These are phyloP conservation scores for Phanerochaete carnosa DNA, from an alignment of 768 basidiomycete genomes.

Conservation along the genomic window DNA sequence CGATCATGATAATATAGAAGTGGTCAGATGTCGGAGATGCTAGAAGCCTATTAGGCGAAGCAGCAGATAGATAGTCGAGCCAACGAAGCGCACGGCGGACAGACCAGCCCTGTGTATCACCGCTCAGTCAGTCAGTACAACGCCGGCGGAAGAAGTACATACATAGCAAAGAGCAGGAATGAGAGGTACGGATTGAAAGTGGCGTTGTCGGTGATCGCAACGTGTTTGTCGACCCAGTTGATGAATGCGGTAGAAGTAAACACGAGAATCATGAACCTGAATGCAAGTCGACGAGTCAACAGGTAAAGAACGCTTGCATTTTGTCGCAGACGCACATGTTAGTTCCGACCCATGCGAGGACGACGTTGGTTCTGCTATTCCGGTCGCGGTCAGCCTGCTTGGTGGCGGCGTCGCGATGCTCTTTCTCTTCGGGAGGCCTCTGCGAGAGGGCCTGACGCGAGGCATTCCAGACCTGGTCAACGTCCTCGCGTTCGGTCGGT, in stretches of 20 bases:
- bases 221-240: constrained; percentile 62
- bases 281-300: constrained; percentile 8
- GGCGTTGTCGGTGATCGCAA: constrained; percentile 44
- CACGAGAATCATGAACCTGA: constrained; percentile 63
- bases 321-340: constrained; percentile 86
- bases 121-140: neutral
- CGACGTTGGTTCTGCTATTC: constrained; percentile 82
- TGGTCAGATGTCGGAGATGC: constrained; percentile 9
- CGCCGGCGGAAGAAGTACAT: constrained; percentile 16
- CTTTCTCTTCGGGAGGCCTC: constrained; percentile 68
- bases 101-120: constrained; percentile 58
- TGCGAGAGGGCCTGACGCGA: constrained; percentile 66
- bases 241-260: constrained; percentile 79
- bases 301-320: constrained; percentile 12
- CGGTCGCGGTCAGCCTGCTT: constrained; percentile 88
- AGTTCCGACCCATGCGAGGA: constrained; percentile 77
- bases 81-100: constrained; percentile 76
- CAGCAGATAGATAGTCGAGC: constrained; percentile 75
- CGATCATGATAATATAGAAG: constrained; percentile 6
- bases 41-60: constrained; percentile 68
- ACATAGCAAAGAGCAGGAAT: constrained; percentile 73
- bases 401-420: constrained; percentile 82
- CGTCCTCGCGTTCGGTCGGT: constrained; percentile 79
- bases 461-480: constrained; percentile 83
- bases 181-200: constrained; percentile 88